A percentile compares a stretch with the other conserved stretches of the same genome.
Evolutionary conservation across 2,329 filamentous ascomycete species (phyloP).

Genomic region (Monosporascus ibericus): DNA sequence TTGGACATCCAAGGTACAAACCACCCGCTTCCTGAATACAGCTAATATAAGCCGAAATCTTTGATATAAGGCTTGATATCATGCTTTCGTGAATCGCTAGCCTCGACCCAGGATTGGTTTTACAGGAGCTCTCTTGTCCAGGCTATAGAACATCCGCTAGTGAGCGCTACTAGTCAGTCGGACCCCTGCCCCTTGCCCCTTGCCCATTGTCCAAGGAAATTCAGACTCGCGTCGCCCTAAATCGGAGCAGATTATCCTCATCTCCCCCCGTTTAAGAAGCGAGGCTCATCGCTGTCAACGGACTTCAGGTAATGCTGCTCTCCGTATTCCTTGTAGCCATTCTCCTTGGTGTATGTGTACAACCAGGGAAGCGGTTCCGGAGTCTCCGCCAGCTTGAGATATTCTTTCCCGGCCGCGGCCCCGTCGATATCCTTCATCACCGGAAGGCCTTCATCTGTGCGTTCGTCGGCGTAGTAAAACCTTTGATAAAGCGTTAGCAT

Average conservation of each 20-base stretch:
- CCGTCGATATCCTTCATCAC: background rate
- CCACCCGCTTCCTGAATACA: too few species aligned
- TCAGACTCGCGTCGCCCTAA: too few species aligned
- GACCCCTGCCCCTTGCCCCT: too few species aligned
- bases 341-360: background rate
- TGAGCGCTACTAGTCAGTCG: too few species aligned
- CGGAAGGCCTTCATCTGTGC: background rate
- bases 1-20: too few species aligned
- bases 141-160: too few species aligned
- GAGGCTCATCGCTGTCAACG: background rate
- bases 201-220: too few species aligned
- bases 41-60: too few species aligned
- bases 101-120: background rate
- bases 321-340: background rate
- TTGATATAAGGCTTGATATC: too few species aligned
- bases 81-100: background rate
- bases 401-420: background rate
- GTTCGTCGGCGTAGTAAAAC: background rate
- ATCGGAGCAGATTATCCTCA: background rate
- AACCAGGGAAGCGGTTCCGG: background rate
- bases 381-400: background rate
- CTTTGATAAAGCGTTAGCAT: background rate
- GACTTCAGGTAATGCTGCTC: background rate
- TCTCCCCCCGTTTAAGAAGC: background rate
- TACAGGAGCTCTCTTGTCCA: too few species aligned